Conservation (phyloP, 352 stramenopile genomes). For the Globisporangium iwayamae region DNA sequence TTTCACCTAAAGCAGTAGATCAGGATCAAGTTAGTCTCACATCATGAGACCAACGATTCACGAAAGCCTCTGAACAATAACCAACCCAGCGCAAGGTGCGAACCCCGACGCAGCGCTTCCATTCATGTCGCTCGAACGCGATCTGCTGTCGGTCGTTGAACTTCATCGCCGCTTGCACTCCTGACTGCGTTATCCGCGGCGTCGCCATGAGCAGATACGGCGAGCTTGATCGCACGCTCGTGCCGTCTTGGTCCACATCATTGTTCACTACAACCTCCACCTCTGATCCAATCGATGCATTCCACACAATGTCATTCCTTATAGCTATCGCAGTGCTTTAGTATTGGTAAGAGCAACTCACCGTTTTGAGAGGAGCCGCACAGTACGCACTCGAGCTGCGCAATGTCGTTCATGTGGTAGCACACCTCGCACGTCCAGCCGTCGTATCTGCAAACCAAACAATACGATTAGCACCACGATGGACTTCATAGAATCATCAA, state of each 20-base stretch:
- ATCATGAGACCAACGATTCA: neutral
- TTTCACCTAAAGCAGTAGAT: slow-evolving; percentile 23
- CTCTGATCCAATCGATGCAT: neutral
- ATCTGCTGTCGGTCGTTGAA: slow-evolving; percentile 53
- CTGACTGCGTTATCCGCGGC: slow-evolving; percentile 19
- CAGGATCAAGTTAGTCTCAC: neutral
- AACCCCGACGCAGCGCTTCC: slow-evolving; percentile 55
- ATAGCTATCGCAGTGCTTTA: neutral
- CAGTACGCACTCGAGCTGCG: slow-evolving; percentile 43
- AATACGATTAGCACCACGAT: neutral
- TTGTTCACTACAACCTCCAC: slow-evolving; percentile 9
- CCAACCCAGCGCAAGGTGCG: slow-evolving; percentile 13
- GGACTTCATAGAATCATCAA: neutral
- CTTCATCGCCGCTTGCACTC: slow-evolving; percentile 7
- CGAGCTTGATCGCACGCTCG: slow-evolving; percentile 16
- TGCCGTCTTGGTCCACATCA: neutral
- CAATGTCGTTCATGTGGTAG: slow-evolving; percentile 52
- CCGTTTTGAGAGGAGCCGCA: slow-evolving; percentile 42
- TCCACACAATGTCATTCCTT: neutral
- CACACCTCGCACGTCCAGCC: slow-evolving; percentile 53
- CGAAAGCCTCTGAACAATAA: neutral
- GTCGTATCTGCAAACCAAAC: slow-evolving; percentile 23
- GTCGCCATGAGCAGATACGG: slow-evolving; percentile 35
- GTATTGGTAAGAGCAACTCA: slow-evolving; percentile 9
- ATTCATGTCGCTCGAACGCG: slow-evolving; percentile 56